Base-by-base conservation (phyloP, 78 protist species). In the Bigelowiella natans region DNA sequence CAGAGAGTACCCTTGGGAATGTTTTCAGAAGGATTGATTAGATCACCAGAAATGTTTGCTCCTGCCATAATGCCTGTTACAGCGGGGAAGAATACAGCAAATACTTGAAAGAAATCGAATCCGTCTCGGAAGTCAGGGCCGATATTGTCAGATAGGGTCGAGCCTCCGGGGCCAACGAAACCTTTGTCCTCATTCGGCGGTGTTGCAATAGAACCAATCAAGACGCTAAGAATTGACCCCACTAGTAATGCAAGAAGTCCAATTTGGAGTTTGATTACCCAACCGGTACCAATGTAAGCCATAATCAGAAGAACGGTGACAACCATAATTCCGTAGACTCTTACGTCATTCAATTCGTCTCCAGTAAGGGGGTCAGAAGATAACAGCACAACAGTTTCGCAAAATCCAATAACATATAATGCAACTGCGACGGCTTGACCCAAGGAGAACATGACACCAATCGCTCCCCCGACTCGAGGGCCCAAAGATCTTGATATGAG, bases 401-500 rank as follows among this genome's bases (percentile, higher is more conserved):
- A 93, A 36, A 93, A 92, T 34, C 96, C 96, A 31, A 89, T 89
- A 30, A 93, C 40, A 92, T 96, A 84, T 36, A 96, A 39, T 7
- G 95, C 92, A 31, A 88, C 89, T 1, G 94, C 95, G 0, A 94
- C 39, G 39, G 88, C 86, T 40, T 89, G 64, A 37, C 95, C 94
- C 11, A 93, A 0, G 31, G 91, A 94, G 37, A 94, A 92, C 36
- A 95, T 29, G 31, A 94, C 2, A 29, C 97, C 97, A 36, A 94
- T 88, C 26, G 95, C 88, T 18, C 92, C 94, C n/a, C 96, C 95
- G 0, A 93, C 28, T 36, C 84, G 91, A 28, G 94, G 92, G 37
- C 98, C 98, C 11, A 97, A 37, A 40, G 95, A 86, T n/a, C 97
- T 86, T 0, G 96, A 86, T 36, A 97, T 90, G 40, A 96, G 26